Percentiles rank a stretch among this genome's conserved stretches.
These are phyloP conservation scores for Boletus coccyginus DNA, from an alignment of 768 basidiomycete genomes.

Conservation along the genomic window DNA sequence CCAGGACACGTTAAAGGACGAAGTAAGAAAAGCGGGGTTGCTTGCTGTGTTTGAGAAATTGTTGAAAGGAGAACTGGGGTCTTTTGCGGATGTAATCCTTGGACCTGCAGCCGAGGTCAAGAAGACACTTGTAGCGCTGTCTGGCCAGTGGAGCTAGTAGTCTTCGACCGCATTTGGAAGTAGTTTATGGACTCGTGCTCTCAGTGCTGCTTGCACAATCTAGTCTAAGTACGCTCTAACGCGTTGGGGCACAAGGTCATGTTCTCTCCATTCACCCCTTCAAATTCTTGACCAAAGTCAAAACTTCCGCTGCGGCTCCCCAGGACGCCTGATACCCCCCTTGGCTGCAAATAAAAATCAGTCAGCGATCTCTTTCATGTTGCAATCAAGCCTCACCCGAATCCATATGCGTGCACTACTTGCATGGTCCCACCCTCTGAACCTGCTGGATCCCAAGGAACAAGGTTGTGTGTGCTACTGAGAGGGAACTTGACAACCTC, in stretches of 20 bases:
- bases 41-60: slow-evolving; percentile 49
- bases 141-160: background rate
- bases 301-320: slow-evolving; percentile 44
- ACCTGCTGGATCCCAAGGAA: slow-evolving; percentile 16
- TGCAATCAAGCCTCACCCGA: slow-evolving; percentile 40
- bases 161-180: background rate
- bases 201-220: slow-evolving; percentile 5
- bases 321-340: slow-evolving; percentile 42
- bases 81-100: slow-evolving; percentile 38
- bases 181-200: background rate
- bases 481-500: slow-evolving; percentile 41
- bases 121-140: slow-evolving; percentile 37
- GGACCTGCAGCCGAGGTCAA: slow-evolving; percentile 51
- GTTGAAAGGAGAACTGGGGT: slow-evolving; percentile 41
- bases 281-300: slow-evolving; percentile 21
- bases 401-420: slow-evolving; percentile 61
- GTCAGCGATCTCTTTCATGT: background rate
- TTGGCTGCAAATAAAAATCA: slow-evolving; percentile 22
- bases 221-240: background rate
- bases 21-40: slow-evolving; percentile 54
- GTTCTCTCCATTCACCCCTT: slow-evolving; percentile 6
- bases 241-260: slow-evolving; percentile 35
- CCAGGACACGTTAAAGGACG: slow-evolving; percentile 45
- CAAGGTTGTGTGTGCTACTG: slow-evolving; percentile 14
- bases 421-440: slow-evolving; percentile 23